Evolutionary conservation across 2,329 filamentous ascomycete species (phyloP).

Genomic region (Aspergillus hiratsukae): DNA sequence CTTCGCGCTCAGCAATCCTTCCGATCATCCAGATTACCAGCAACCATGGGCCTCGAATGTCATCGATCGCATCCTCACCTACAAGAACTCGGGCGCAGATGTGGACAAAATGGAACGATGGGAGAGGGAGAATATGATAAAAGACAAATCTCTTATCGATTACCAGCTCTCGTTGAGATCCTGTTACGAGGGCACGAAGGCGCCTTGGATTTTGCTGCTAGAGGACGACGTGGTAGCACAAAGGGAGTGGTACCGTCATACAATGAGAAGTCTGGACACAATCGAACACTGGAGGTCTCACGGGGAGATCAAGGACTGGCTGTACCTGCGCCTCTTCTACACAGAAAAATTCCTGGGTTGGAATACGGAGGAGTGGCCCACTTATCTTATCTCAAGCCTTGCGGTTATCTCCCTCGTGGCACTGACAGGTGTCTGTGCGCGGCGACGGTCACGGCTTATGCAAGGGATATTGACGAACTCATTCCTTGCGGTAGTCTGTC

Average conservation of each 20-base stretch:
- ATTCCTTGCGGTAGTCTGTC: constrained; percentile 23
- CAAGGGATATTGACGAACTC: constrained; percentile 17
- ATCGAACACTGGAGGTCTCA: constrained; percentile 21
- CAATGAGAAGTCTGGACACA: constrained; percentile 34
- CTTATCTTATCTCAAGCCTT: constrained; percentile 34
- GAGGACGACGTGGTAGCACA: constrained; percentile 48
- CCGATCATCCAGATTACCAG: constrained; percentile 38
- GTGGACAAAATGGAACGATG: constrained; percentile 7
- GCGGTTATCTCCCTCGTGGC: constrained; percentile 15
- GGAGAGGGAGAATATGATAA: constrained; percentile 19
- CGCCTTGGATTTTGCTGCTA: constrained; percentile 43
- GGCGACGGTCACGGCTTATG: constrained; percentile 11
- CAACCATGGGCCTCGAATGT: constrained; percentile 40
- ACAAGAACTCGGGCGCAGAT: constrained; percentile 27
- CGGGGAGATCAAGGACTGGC: constrained; percentile 19
- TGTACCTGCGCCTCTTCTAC: constrained; percentile 47
- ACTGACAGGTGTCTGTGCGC: constrained; percentile 11
- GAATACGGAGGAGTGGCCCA: constrained; percentile 40
- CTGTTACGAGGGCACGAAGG: constrained; percentile 34
- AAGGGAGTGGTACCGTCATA: constrained; percentile 44
- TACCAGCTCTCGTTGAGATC: constrained; percentile 41
- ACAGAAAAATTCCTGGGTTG: constrained; percentile 45
- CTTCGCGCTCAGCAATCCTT: constrained; percentile 41
- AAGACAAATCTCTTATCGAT: constrained; percentile 42
- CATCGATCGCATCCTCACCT: constrained; percentile 40